Conservation (phyloP, 805 yeast genomes). For the Candida verbasci region DNA sequence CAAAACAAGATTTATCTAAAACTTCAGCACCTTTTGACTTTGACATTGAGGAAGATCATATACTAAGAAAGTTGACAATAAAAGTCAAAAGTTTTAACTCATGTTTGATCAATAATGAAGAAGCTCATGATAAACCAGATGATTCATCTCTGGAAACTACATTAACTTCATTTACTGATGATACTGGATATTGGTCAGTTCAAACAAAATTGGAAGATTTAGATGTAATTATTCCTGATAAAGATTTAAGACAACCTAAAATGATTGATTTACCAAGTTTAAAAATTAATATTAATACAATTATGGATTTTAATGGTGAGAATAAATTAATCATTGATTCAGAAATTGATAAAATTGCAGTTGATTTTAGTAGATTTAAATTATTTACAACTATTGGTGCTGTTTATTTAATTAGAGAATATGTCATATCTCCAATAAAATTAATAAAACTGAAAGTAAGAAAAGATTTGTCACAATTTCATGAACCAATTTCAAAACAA, state of each 20-base stretch:
- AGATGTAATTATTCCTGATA: conserved; percentile 11
- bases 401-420: conserved; percentile 25
- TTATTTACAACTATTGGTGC: conserved; percentile 30
- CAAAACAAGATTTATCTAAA: conserved; percentile 14
- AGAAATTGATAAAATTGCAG: conserved; percentile 14
- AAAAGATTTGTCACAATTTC: conserved; percentile 16
- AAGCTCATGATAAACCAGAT: conserved; percentile 1
- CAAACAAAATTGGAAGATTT: conserved; percentile 13
- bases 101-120: conserved; percentile 9
- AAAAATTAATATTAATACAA: conserved; percentile 5
- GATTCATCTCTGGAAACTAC: conserved; percentile 28
- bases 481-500: not conserved
- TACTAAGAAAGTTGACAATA: conserved; percentile 15
- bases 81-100: conserved; percentile 2
- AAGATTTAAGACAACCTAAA: conserved; percentile 7
- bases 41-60: conserved; percentile 16
- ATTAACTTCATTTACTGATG: conserved; percentile 12
- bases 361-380: conserved; percentile 25
- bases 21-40: conserved; percentile 9
- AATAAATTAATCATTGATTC: conserved; percentile 12
- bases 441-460: conserved; percentile 18
- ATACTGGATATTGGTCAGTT: conserved; percentile 20
- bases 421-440: conserved; percentile 26
- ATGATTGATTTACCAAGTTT: conserved; percentile 4
- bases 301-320: not conserved